A percentile compares a stretch with the other conserved stretches of the same genome.
Evolutionary conservation across 2,329 filamentous ascomycete species (phyloP).

Genomic region (Acephala macrosclerotiorum): DNA sequence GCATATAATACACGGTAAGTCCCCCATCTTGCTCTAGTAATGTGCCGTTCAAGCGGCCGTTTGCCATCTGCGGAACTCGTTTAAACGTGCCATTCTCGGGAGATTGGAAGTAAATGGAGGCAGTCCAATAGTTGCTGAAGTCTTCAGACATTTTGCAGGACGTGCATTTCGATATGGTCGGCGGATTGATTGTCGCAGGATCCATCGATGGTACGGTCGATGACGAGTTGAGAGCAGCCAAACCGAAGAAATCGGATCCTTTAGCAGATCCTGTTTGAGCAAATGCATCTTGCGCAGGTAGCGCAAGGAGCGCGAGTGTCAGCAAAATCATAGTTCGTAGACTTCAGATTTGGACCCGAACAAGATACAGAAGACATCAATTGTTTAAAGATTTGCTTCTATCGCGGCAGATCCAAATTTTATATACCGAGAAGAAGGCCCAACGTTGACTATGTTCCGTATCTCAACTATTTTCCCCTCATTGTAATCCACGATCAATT

Average conservation of each 20-base stretch:
- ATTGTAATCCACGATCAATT: slow-evolving; percentile 7
- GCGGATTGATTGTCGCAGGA: slow-evolving; percentile 17
- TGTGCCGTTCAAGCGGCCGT: slow-evolving; percentile 25
- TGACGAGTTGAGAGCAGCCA: slow-evolving; percentile 41
- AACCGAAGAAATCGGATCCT: slow-evolving; percentile 30
- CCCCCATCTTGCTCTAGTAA: slow-evolving; percentile 48
- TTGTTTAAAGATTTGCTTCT: neutral
- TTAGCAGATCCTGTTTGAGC: slow-evolving; percentile 28
- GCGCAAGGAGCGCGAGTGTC: slow-evolving; percentile 16
- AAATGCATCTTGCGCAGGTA: slow-evolving; percentile 23
- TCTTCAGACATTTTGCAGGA: slow-evolving; percentile 33
- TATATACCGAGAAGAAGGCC: slow-evolving; percentile 2
- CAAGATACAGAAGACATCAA: neutral
- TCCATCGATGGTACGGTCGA: slow-evolving; percentile 49
- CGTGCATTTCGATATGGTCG: slow-evolving; percentile 26
- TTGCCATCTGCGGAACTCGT: slow-evolving; percentile 29
- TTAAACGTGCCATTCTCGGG: slow-evolving; percentile 30
- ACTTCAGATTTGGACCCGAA: neutral
- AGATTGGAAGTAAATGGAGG: slow-evolving; percentile 31
- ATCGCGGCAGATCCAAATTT: neutral
- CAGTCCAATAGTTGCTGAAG: slow-evolving; percentile 37
- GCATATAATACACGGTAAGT: slow-evolving; percentile 61
- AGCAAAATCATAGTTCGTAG: slow-evolving; percentile 21
- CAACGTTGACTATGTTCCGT: slow-evolving; percentile 1
- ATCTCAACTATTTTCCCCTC: slow-evolving; percentile 2